Base-by-base conservation (phyloP, 345 rosid genomes). In the Moricandia moricandioides region DNA sequence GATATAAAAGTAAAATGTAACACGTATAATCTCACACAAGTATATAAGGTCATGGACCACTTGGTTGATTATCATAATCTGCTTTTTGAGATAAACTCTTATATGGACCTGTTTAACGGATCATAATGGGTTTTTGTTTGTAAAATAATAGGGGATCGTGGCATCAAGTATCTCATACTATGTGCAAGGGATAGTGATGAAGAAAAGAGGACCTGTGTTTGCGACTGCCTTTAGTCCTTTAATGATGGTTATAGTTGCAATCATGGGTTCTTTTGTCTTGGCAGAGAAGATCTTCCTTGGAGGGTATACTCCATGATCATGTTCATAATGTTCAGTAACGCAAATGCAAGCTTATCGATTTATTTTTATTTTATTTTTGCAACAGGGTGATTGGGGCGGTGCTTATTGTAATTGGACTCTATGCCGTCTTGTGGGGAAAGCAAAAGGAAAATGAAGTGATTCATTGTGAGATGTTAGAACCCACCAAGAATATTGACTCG, bases 381-480 rank as follows among this genome's bases (percentile, higher is more conserved):
- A 33, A 7, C 65, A 87, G 95, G 85, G 80, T 84, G 6, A 26
- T 86, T 35, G 96, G 96, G 30, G 90, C 92, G 51, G 6, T 76
- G 5, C 84, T 84, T 24, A 88, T 92, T 62, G 86, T 88, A 0
- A 65, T 77, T 13, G 98, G 98, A 12, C 70, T 92, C 6, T 90
- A 90, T 40, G 62, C 89, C 7, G 89, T 90, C n/a, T 75, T 92
- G 17, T 92, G 96, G 98, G 95, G 92, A 14, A 88, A 89, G 49
- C 81, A 85, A 71, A 85, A 83, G 64, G 94, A 92, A 79, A 75
- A 74, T 56, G 34, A 58, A 18, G 47, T 45, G 51, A 67, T 77
- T 21, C 26, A 34, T 10, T 40, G 63, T 64, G 71, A 49, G 30
- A 61, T 59, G 33, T 43, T 45, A 45, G 75, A 63, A 63, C 71